Evolutionary conservation across 2,329 filamentous ascomycete species (phyloP), one percentile per base, ranked within the genome.

Genomic region (Westerdykella sp.): DNA sequence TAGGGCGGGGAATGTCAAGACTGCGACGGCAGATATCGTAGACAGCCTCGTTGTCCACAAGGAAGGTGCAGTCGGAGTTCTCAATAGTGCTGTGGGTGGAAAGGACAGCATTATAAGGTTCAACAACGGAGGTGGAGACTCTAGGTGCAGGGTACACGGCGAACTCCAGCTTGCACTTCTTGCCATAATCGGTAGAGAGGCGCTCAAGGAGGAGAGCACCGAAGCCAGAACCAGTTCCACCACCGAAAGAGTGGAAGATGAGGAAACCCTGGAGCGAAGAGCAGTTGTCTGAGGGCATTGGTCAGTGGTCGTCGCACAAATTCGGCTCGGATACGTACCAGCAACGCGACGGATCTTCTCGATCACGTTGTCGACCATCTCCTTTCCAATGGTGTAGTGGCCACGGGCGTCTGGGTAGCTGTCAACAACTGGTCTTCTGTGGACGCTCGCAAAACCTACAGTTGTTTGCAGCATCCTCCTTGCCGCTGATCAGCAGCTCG

Each of bases 381-480:
- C 82, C 76, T 85, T 85, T 71, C 83, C 83, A 57, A 85, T 81
- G 56, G 83, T 85, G 71, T 86, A 85, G 72, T 86, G 82, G 45
- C 83, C 83, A 72, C 82, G 82, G 55, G 83, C 83, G 61, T 85
- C 75, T 78, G 46, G 14, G 22, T 11, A 28, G 32, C 31, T 42
- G 43, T 65, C 46, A 64, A 51, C 45, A 39, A 6, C n/a, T 40
- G n/a, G 12, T n/a, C 15, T 32, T n/a, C 21, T 11, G 14, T n/a
- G 16, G 31, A 10, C 11, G 11, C 31, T 31, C 34, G 15, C 16
- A n/a, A 9, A 34, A 48, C 71, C 41, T 66, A 78, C 75, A 86
- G 75, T 86, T 86, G 73, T 85, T 85, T 71, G 82, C 81, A 46
- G 83, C 82, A 77, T 85, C 83, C 68, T 85, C 83, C 76, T 85